These are phyloP conservation scores for Pulveroboletus frians DNA, from an alignment of 768 basidiomycete genomes.

Conservation along the genomic window DNA sequence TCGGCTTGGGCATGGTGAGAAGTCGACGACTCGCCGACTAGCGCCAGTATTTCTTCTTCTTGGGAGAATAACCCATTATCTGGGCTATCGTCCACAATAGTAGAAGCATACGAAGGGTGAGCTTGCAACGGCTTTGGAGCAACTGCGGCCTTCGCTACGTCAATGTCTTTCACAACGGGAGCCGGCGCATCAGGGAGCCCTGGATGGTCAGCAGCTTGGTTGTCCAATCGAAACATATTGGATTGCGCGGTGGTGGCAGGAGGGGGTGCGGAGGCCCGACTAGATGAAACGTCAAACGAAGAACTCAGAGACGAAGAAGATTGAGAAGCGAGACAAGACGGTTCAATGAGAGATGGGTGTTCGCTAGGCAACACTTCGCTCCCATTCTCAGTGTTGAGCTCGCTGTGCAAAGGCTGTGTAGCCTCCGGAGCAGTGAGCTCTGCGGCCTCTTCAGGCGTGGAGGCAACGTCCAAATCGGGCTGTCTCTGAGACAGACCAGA, in stretches of 20 bases:
- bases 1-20: constrained; percentile 16
- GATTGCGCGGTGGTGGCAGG: constrained; percentile 26
- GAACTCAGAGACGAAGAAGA: constrained; percentile 31
- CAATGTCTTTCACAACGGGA: constrained; percentile 6
- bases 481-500: constrained; percentile 17
- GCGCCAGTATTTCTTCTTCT: constrained; percentile 22
- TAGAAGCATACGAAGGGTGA: constrained; percentile 45
- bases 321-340: constrained; percentile 29
- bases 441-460: constrained; percentile 18
- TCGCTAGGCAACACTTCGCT: constrained; percentile 12
- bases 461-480: constrained; percentile 18
- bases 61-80: constrained; percentile 26
- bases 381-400: constrained; percentile 17
- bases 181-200: constrained; percentile 44
- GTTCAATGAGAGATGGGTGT: constrained; percentile 24
- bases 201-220: constrained; percentile 45
- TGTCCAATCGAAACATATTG: constrained; percentile 37
- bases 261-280: constrained; percentile 35
- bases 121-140: constrained; percentile 36
- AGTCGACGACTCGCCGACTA: constrained; percentile 16
- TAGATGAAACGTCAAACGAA: constrained; percentile 44
- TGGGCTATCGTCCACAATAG: constrained; percentile 45
- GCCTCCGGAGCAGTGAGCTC: constrained; percentile 16
- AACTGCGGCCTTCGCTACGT: constrained; percentile 5
- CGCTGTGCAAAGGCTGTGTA: constrained; percentile 16